A percentile compares a stretch with the other conserved stretches of the same genome.
These are phyloP conservation scores for Limnanthes douglasii DNA, from an alignment of 345 rosid species.

Conservation along the genomic window DNA sequence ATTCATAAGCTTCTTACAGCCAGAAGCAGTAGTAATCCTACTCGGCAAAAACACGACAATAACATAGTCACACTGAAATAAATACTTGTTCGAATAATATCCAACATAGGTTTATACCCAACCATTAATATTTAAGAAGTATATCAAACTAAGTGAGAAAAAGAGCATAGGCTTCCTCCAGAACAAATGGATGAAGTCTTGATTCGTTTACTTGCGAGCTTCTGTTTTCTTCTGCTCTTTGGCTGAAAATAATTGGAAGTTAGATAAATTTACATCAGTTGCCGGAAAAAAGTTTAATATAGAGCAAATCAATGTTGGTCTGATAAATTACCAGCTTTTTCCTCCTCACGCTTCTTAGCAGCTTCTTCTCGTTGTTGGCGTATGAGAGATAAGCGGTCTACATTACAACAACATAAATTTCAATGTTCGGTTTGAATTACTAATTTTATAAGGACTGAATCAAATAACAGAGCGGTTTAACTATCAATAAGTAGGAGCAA, in stretches of 20 bases:
- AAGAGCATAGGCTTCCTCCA: too few species aligned
- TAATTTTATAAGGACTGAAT: too few species aligned
- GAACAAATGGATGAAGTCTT: too few species aligned
- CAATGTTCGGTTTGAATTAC: not conserved
- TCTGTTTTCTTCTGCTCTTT: conserved; percentile 34
- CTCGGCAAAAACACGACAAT: too few species aligned
- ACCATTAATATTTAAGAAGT: too few species aligned
- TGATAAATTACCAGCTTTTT: conserved; percentile 28
- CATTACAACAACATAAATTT: not conserved
- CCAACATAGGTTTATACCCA: too few species aligned
- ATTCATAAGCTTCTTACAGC: too few species aligned
- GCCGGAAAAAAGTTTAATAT: not conserved
- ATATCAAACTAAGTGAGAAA: too few species aligned
- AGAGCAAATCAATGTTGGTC: not conserved
- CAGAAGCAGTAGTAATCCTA: too few species aligned
- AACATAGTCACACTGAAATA: too few species aligned
- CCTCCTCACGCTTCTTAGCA: conserved; percentile 56
- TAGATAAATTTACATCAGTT: conserved; percentile 1
- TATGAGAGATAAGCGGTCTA: conserved; percentile 75
- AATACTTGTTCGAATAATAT: too few species aligned
- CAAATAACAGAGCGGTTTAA: not conserved
- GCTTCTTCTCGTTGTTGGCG: conserved; percentile 79
- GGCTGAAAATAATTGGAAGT: conserved; percentile 12
- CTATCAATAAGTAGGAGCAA: not conserved
- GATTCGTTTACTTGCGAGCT: conserved; percentile 35